phyloP scores from a whole-genome alignment of 176 grass and related monocot species.

The Lolium perenne region DNA sequence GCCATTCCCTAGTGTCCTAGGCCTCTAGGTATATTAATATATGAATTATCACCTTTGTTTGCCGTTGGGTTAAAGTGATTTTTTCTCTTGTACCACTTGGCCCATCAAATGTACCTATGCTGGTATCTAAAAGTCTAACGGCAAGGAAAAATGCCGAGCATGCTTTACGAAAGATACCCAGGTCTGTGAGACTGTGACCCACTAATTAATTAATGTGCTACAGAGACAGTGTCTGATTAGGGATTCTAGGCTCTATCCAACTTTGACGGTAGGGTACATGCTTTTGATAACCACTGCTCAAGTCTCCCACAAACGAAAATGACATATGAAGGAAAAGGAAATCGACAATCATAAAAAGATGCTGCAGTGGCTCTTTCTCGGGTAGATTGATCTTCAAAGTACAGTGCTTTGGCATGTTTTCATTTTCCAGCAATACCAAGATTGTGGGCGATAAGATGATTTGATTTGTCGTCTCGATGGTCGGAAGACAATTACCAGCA shows the following conservation, averaged over 20 bases:
- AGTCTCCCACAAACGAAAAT: neutral
- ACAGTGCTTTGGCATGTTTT: neutral
- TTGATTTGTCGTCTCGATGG: neutral
- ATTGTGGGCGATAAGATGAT: neutral
- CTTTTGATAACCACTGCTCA: neutral
- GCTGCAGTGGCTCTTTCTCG: neutral
- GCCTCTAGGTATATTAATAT: neutral
- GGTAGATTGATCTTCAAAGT: neutral
- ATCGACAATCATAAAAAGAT: neutral
- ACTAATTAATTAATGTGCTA: neutral
- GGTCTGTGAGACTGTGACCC: neutral
- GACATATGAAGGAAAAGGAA: neutral
- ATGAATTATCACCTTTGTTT: neutral
- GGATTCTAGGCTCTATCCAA: slow-evolving; percentile 16
- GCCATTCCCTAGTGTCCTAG: neutral
- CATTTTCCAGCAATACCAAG: neutral
- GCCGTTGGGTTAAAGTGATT: neutral
- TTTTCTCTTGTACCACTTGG: neutral
- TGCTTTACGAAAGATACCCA: neutral
- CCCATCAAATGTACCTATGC: neutral
- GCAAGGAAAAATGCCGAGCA: neutral
- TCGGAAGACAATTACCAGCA: neutral
- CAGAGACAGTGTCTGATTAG: neutral
- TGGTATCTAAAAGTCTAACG: neutral
- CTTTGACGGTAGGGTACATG: neutral